Evolutionary conservation across 192 early-diverging fungal species (phyloP).

Genomic region (Mortierella antarctica): DNA sequence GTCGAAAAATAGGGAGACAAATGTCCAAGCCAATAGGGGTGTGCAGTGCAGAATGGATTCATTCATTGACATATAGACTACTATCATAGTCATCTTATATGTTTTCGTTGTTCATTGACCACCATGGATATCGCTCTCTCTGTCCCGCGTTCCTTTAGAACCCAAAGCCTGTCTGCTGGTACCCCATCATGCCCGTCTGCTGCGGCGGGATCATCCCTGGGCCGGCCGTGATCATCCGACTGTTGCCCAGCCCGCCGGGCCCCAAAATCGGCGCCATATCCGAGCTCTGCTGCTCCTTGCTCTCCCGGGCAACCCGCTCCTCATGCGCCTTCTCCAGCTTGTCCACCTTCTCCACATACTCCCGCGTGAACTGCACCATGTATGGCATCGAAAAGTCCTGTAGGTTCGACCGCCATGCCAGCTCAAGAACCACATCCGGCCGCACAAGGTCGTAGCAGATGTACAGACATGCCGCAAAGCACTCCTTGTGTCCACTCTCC

Average conservation of each 20-base stretch:
- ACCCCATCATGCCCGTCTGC: conserved; percentile 22
- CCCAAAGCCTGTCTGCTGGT: conserved; percentile 17
- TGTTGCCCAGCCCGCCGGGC: conserved; percentile 42
- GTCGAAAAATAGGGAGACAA: too few relatives aligned
- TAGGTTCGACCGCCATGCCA: conserved; percentile 90
- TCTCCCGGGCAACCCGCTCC: conserved; percentile 32
- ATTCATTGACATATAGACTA: too few relatives aligned
- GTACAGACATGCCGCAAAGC: conserved; percentile 93
- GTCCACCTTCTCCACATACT: conserved; percentile 86
- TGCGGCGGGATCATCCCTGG: conserved; percentile 22
- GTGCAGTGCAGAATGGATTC: too few relatives aligned
- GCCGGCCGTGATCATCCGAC: conserved; percentile 40
- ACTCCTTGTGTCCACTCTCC: conserved; percentile 89
- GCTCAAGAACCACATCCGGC: conserved; percentile 94
- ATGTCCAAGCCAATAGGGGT: too few relatives aligned
- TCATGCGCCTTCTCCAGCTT: conserved; percentile 50
- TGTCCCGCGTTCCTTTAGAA: conserved; percentile 7
- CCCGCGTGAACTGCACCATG: conserved; percentile 91
- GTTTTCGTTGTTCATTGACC: neutral
- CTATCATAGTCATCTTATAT: too few relatives aligned
- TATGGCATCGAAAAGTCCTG: conserved; percentile 98
- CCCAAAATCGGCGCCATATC: conserved; percentile 27
- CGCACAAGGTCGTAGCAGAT: conserved; percentile 96
- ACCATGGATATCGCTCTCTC: neutral
- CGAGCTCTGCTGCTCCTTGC: conserved; percentile 27